Evolutionary conservation across 306 rosid species (phyloP).

Genomic region (Oxytropis ochrocephala): DNA sequence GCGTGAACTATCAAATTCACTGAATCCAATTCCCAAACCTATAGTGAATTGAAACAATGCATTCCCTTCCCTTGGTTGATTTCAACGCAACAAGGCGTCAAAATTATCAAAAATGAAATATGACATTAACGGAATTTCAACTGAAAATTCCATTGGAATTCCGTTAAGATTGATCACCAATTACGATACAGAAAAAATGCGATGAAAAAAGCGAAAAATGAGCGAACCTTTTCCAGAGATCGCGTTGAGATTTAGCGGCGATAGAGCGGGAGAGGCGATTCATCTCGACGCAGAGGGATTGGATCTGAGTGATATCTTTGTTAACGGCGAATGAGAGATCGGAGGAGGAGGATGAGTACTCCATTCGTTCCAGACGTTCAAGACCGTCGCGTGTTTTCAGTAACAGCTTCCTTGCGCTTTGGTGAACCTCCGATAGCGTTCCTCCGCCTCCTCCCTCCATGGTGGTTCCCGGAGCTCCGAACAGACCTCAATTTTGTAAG

Average conservation of each 20-base stretch:
- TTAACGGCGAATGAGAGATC: constrained; percentile 55
- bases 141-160: background rate
- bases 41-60: background rate
- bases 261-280: constrained; percentile 73
- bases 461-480: background rate
- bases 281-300: constrained; percentile 75
- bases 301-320: constrained; percentile 69
- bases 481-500: background rate
- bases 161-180: background rate
- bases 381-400: constrained; percentile 47
- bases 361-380: constrained; percentile 70
- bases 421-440: constrained; percentile 73
- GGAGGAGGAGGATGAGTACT: constrained; percentile 32
- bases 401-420: constrained; percentile 62
- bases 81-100: background rate
- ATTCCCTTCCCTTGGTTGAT: background rate
- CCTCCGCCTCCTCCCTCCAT: constrained; percentile 43
- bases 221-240: constrained; percentile 76
- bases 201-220: background rate
- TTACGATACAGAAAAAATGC: background rate
- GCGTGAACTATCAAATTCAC: no score
- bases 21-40: background rate
- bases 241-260: constrained; percentile 66
- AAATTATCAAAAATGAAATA: background rate
- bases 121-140: background rate